Evolutionary conservation across 495 filamentous ascomycete genomes (phyloP).

Genomic region (Trichoderma parareesei): DNA sequence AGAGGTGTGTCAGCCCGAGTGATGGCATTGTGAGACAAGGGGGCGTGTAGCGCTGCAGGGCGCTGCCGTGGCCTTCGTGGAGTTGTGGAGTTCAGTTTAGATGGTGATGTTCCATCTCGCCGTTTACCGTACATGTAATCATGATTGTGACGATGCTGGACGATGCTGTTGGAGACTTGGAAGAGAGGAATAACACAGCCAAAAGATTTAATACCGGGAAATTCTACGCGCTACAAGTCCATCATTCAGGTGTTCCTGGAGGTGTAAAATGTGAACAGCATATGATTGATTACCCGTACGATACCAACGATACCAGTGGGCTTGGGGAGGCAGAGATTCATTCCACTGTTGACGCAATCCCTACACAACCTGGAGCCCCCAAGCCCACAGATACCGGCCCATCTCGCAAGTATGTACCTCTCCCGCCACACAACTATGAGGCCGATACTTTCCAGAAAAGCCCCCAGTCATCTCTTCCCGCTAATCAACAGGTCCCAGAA

Average conservation of each 20-base stretch:
- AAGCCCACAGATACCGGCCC: no score
- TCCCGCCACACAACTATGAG: neutral
- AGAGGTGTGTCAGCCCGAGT: constrained; percentile 2
- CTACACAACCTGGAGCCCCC: neutral
- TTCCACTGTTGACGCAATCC: neutral
- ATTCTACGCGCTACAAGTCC: no score
- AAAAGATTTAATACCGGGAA: no score
- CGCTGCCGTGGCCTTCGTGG: constrained; percentile 4
- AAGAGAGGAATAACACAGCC: no score
- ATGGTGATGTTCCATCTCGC: neutral
- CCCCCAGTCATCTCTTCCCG: neutral
- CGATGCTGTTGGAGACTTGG: no score
- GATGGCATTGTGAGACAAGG: constrained; percentile 4
- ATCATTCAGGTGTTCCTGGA: no score
- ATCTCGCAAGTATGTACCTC: neutral
- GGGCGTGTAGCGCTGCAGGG: neutral
- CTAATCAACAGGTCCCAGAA: neutral
- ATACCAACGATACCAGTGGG: neutral
- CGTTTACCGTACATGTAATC: no score
- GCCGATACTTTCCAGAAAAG: neutral
- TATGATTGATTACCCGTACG: no score
- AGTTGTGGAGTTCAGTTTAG: neutral
- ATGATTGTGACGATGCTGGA: no score
- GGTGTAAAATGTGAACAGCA: no score
- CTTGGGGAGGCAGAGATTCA: neutral